Conservation (phyloP, 2,329 filamentous ascomycete genomes). For the Tricladium varicosporioides region DNA sequence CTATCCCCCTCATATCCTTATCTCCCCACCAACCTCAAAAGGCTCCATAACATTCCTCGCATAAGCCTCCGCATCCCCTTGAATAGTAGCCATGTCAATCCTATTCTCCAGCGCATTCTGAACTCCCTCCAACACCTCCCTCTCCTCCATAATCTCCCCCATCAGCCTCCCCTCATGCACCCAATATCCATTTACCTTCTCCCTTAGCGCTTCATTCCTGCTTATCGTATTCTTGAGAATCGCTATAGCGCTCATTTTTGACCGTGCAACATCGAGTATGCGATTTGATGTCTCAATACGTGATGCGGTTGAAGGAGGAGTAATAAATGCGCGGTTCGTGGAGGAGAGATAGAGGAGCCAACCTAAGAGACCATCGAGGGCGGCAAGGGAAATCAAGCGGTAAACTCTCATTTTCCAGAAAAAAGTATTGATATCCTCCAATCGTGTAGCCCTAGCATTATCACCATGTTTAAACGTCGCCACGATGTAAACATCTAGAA, state of each 20-base stretch:
- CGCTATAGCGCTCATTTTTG: slow-evolving; percentile 69
- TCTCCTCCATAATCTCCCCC: slow-evolving; percentile 74
- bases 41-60: slow-evolving; percentile 43
- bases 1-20: not conserved
- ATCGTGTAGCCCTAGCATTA: slow-evolving; percentile 61
- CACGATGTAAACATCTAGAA: slow-evolving; percentile 65
- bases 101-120: slow-evolving; percentile 64
- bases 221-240: slow-evolving; percentile 78
- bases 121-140: slow-evolving; percentile 69
- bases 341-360: slow-evolving; percentile 70
- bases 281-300: slow-evolving; percentile 61
- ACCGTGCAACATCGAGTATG: slow-evolving; percentile 56
- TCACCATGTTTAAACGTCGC: slow-evolving; percentile 61
- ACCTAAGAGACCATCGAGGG: slow-evolving; percentile 63
- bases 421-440: slow-evolving; percentile 65
- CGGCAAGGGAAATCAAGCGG: slow-evolving; percentile 62
- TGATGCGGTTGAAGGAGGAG: slow-evolving; percentile 59
- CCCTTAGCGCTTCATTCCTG: slow-evolving; percentile 69
- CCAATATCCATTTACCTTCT: slow-evolving; percentile 73
- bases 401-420: slow-evolving; percentile 66
- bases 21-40: not conserved
- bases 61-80: slow-evolving; percentile 63
- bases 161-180: slow-evolving; percentile 70
- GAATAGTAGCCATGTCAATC: slow-evolving; percentile 60
- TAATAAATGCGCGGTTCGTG: slow-evolving; percentile 75